Conservation (phyloP, 2,329 filamentous ascomycete species). For the Claviceps arundinis region DNA sequence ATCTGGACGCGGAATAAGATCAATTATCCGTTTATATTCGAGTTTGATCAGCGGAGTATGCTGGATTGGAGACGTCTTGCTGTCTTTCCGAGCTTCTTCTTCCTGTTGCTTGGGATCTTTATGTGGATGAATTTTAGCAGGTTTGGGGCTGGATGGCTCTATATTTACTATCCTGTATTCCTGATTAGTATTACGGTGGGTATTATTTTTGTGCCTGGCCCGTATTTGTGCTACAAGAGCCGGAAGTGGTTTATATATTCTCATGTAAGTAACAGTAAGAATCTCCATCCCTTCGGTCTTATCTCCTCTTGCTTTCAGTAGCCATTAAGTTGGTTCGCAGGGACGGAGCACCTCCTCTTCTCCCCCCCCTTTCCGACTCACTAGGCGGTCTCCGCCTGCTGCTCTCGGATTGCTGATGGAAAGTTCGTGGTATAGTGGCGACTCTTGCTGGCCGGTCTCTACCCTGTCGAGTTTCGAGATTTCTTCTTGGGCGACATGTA, state of each 20-base stretch:
- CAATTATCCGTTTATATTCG: slow-evolving; percentile 95
- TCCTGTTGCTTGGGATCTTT: slow-evolving; percentile 63
- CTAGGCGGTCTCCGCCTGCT: too few species aligned
- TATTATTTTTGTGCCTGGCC: slow-evolving; percentile 64
- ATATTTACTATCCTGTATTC: slow-evolving; percentile 75
- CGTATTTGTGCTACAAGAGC: slow-evolving; percentile 60
- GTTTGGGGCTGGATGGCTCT: slow-evolving; percentile 54
- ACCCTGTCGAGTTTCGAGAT: slow-evolving; percentile 90
- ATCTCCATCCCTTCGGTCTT: not conserved
- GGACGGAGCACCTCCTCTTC: not conserved
- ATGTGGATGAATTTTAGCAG: slow-evolving; percentile 81
- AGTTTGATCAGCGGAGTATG: slow-evolving; percentile 77
- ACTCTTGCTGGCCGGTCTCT: slow-evolving; percentile 69
- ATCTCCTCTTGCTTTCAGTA: too few species aligned
- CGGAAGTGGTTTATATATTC: slow-evolving; percentile 80
- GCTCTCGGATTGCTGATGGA: not conserved
- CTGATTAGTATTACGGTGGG: slow-evolving; percentile 55
- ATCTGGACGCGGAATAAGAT: slow-evolving; percentile 76
- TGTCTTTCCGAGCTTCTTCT: slow-evolving; percentile 76
- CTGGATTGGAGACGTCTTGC: slow-evolving; percentile 82
- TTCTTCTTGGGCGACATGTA: slow-evolving; percentile 98
- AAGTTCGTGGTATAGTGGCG: slow-evolving; percentile 48
- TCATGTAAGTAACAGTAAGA: too few species aligned
- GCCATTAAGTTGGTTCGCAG: too few species aligned
- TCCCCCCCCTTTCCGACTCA: not conserved